Evolutionary conservation across 495 filamentous ascomycete genomes (phyloP), one percentile per base, ranked within the genome.

Genomic region (Hypomontagnella submonticulosa): DNA sequence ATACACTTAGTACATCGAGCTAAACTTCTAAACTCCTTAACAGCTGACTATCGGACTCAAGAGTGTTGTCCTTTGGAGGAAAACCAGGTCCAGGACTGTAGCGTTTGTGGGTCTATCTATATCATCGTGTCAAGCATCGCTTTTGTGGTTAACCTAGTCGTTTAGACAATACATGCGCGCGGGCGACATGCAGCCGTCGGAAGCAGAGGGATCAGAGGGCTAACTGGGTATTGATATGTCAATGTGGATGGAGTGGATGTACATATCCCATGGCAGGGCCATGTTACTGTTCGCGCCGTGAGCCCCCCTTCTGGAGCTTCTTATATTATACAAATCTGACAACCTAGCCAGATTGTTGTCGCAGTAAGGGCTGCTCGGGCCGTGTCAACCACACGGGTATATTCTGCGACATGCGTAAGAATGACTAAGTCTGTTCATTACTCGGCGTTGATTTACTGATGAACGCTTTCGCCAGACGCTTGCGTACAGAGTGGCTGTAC

Each of bases 111-210:
- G 37, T 52, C 46, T 61, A 54, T 8, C 58, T 16, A 15, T 37
- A 11, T 3, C 19, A 4, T 11, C 49, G 12, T 11, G 12, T 6
- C 6, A 7, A 19, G 20, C 10, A 7, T 36, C 9, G 15, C 4
- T 0, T 27, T 0, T 1, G 30, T 23, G n/a, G 15, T 23, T 65
- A 32, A 59, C 19, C 11, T 34, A 20, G 20, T 18, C n/a, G 12
- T 11, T 4, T 49, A 78, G 76, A 77, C 13, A 72, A 67, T 32
- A 64, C 48, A 33, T 78, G 76, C 57, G 46, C 67, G 1, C 38
- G 43, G 23, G 11, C 34, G 8, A 16, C 0, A 7, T 67, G 64
- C 30, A 13, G 1, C 11, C 34, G 18, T 3, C 37, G 30, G 3
- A 62, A 49, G 44, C 20, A 32, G 13, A n/a, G 12, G n/a, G 41